Evolutionary conservation across 108 stramenopile genomes (phyloP).

Genomic region (Nannochloropsis salina): DNA sequence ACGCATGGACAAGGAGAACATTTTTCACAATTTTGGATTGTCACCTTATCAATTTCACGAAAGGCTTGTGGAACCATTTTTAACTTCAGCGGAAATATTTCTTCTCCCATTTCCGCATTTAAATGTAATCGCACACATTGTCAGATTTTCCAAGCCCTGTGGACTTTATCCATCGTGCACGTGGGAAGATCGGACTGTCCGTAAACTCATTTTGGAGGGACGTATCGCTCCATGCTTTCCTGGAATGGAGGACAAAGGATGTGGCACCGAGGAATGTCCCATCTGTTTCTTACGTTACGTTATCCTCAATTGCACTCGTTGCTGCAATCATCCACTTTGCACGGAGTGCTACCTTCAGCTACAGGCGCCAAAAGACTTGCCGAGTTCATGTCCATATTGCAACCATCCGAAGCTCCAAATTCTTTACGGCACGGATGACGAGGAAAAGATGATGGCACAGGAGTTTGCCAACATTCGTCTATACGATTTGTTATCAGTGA

Average conservation of each 20-base stretch:
- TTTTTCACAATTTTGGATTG: too few relatives aligned
- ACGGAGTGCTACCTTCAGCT: background rate
- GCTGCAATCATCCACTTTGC: background rate
- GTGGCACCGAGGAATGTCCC: conserved; percentile 14
- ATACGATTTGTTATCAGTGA: background rate
- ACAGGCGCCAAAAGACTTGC: background rate
- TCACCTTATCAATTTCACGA: too few relatives aligned
- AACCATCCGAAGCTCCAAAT: background rate
- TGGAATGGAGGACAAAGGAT: conserved; percentile 6
- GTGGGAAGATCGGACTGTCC: background rate
- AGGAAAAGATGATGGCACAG: conserved; percentile 12
- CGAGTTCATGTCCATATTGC: background rate
- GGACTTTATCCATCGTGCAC: background rate
- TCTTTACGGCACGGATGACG: conserved; percentile 17
- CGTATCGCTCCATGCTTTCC: background rate
- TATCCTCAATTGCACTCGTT: background rate
- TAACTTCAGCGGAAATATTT: too few relatives aligned
- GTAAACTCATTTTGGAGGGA: conserved; percentile 1
- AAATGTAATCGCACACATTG: background rate
- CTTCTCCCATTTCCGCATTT: too few relatives aligned
- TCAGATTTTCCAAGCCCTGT: background rate
- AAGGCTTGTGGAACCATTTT: too few relatives aligned
- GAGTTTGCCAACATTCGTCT: conserved; percentile 19
- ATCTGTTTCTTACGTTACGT: conserved; percentile 15
- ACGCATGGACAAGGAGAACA: too few relatives aligned